Base-by-base conservation (phyloP, 179 eudicot species). In the Patellifolia procumbens region DNA sequence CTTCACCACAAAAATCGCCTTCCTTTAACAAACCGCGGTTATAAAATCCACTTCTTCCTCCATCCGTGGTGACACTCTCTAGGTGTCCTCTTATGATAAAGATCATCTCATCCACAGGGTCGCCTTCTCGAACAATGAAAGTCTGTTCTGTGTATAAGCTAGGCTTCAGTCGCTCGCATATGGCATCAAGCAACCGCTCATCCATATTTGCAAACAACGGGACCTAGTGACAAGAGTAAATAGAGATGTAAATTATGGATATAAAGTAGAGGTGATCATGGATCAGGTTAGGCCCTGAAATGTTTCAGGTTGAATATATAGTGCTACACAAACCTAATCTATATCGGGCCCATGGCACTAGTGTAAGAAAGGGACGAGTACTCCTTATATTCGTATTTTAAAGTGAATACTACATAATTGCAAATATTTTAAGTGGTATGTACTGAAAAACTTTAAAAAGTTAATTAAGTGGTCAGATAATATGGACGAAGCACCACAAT, bases 1-100 rank as follows among this genome's bases (percentile, higher is more conserved):
- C 97, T 78, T 92, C 97, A 0, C 97, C 97, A 66, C 97, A 92
- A 68, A 90, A 92, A 77, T 90, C 97, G 0, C 97, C 95, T 4
- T 92, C 91, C 53, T 87, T 83, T 20, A 92, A 42, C 45, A 83
- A 85, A 28, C 85, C 89, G 15, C 90, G 85, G 65, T 92, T 90
- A 89, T 90, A 92, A 79, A 90, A 92, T 20, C 95, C 97, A 0
- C 91, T 80, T 24, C 94, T 88, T 11, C 97, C 97, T 35, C 97
- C 97, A 53, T 90, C 83, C 29, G 97, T 92, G 35, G 97, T 92
- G 1, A 89, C 87, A 80, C 94, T 90, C 68, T 92, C 92, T 3
- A 92, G 85, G 24, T 80, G 83, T 19, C 97, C 97, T 76, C 95
- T 73, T 65, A 92, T 88, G 11, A 90, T 80, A 76, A 92, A 92